Percentiles rank a stretch among this genome's conserved stretches.
Evolutionary conservation across 1,284 basidiomycete species (phyloP).

Genomic region (Apiotrichum gracile): DNA sequence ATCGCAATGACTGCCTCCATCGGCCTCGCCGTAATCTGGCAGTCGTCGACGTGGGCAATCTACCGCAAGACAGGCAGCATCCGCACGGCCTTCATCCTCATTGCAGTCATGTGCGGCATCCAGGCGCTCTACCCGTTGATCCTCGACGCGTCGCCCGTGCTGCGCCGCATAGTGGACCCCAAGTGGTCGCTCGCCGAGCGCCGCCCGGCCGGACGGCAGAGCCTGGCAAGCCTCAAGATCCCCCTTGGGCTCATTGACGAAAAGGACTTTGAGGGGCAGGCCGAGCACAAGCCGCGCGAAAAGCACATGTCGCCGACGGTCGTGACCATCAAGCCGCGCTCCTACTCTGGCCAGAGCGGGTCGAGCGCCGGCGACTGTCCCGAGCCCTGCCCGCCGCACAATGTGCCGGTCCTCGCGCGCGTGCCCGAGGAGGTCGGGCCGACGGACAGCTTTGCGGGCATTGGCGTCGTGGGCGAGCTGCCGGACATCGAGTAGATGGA

Average conservation of each 20-base stretch:
- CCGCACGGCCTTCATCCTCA: slow-evolving; percentile 17
- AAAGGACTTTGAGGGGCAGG: background rate
- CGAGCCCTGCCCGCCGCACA: background rate
- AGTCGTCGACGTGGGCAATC: slow-evolving; percentile 29
- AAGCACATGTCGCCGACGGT: background rate
- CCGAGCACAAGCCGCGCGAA: background rate
- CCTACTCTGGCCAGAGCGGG: background rate
- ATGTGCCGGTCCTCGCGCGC: background rate
- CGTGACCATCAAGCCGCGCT: background rate
- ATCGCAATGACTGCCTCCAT: slow-evolving; percentile 32
- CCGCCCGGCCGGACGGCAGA: background rate
- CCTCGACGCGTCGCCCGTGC: slow-evolving; percentile 12
- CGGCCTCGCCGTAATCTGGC: slow-evolving; percentile 27
- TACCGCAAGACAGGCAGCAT: slow-evolving; percentile 5
- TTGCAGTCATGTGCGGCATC: slow-evolving; percentile 19
- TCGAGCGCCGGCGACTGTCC: background rate
- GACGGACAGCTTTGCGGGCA: background rate
- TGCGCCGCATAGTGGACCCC: slow-evolving; percentile 34
- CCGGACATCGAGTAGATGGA: slow-evolving; percentile 4
- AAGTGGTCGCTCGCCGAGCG: slow-evolving; percentile 11
- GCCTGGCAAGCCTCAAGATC: background rate
- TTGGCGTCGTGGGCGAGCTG: slow-evolving; percentile 8
- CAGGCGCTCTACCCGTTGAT: slow-evolving; percentile 21
- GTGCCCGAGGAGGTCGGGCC: background rate
- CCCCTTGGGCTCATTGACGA: background rate